These are phyloP conservation scores for Acarospora socialis DNA, from an alignment of 2,329 filamentous ascomycete species.

Conservation along the genomic window DNA sequence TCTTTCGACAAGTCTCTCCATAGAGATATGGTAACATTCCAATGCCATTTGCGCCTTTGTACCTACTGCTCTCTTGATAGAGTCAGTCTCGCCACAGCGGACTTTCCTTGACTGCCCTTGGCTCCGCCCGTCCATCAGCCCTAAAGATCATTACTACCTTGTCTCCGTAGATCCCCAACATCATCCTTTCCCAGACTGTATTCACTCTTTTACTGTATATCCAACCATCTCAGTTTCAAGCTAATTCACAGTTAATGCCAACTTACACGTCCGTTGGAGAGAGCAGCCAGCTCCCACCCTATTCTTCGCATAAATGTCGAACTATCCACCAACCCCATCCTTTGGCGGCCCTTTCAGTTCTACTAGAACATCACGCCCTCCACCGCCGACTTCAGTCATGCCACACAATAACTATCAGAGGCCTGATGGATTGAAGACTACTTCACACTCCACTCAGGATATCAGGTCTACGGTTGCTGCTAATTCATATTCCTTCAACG, in stretches of 20 bases:
- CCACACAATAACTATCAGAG: constrained; percentile 16
- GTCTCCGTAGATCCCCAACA: too few relatives aligned
- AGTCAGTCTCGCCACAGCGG: constrained; percentile 3
- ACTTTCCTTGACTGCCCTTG: neutral
- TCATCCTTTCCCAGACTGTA: too few relatives aligned
- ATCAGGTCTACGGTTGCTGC: neutral
- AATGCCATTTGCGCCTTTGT: too few relatives aligned
- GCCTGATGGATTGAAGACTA: constrained; percentile 12
- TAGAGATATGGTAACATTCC: too few relatives aligned
- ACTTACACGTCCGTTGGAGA: constrained; percentile 2
- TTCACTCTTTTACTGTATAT: too few relatives aligned
- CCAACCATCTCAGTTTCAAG: too few relatives aligned
- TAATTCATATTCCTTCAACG: constrained; percentile 9
- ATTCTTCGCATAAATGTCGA: constrained; percentile 34
- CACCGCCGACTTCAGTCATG: constrained; percentile 4
- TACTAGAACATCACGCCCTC: neutral
- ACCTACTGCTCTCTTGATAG: constrained; percentile 3
- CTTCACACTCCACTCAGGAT: constrained; percentile 1
- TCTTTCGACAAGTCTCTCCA: too few relatives aligned
- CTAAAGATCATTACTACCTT: too few relatives aligned
- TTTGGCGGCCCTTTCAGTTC: constrained; percentile 21
- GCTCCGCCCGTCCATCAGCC: too few relatives aligned
- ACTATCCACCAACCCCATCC: constrained; percentile 31
- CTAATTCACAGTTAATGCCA: constrained; percentile 4
- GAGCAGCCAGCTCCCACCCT: neutral